Evolutionary conservation across 2,329 filamentous ascomycete species (phyloP).

Genomic region (Botrytis pseudocinerea): DNA sequence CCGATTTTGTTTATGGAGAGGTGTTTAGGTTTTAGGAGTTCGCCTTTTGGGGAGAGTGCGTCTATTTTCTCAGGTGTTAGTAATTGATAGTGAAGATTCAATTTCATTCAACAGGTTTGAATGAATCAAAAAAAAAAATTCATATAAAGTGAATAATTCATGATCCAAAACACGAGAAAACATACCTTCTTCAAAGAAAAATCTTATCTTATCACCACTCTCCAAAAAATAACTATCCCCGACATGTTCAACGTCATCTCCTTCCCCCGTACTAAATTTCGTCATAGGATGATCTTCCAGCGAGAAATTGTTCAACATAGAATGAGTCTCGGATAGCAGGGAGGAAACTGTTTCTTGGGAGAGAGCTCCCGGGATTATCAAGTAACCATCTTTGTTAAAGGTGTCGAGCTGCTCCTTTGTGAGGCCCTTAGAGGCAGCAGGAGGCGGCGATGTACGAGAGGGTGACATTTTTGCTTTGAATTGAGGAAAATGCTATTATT

Average conservation of each 20-base stretch:
- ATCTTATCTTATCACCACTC: conserved; percentile 88
- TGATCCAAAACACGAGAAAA: not conserved
- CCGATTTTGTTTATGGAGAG: conserved; percentile 88
- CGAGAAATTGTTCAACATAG: conserved; percentile 72
- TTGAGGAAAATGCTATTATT: not conserved
- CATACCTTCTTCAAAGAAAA: conserved; percentile 86
- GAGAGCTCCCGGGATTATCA: conserved; percentile 80
- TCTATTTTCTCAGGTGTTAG: conserved; percentile 48
- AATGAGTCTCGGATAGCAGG: conserved; percentile 73
- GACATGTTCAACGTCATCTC: conserved; percentile 66
- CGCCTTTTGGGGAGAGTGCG: conserved; percentile 68
- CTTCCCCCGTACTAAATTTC: conserved; percentile 83
- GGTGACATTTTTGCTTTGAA: not conserved
- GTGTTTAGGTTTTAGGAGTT: conserved; percentile 75
- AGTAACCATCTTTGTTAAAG: conserved; percentile 84
- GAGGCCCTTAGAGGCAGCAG: conserved; percentile 47
- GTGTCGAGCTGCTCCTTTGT: conserved; percentile 67
- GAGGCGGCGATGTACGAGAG: not conserved
- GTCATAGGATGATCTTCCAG: conserved; percentile 89
- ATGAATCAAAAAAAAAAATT: not conserved
- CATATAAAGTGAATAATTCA: not conserved
- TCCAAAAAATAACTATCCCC: conserved; percentile 93
- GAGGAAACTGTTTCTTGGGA: conserved; percentile 61
- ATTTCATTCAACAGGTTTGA: not conserved
- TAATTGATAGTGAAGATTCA: not conserved